These are phyloP conservation scores for Gymnopilus dilepis DNA, from an alignment of 768 basidiomycete genomes.

Conservation along the genomic window DNA sequence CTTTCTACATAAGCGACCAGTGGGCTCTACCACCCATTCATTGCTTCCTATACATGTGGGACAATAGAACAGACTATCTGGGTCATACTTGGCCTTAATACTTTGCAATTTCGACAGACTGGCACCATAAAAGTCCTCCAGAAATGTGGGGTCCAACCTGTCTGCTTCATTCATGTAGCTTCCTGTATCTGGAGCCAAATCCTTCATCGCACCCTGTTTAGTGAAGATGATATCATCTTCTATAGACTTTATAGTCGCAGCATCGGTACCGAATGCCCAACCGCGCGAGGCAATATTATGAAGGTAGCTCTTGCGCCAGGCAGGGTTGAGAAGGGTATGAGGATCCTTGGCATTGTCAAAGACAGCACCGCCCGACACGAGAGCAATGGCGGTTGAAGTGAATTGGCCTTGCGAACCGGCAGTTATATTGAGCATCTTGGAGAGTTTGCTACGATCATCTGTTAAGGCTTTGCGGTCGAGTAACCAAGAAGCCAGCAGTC, in stretches of 20 bases:
- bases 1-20: background rate
- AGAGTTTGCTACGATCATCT: too few relatives aligned
- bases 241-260: background rate
- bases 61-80: constrained; percentile 1
- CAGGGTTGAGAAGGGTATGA: background rate
- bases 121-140: constrained; percentile 7
- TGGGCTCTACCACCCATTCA: background rate
- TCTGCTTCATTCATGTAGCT: constrained; percentile 11
- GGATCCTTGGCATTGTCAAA: background rate
- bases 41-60: constrained; percentile 5
- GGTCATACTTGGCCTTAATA: constrained; percentile 9
- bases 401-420: too few relatives aligned
- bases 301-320: background rate
- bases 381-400: background rate
- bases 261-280: background rate
- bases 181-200: constrained; percentile 3
- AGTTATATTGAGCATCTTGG: too few relatives aligned
- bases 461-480: too few relatives aligned
- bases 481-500: too few relatives aligned
- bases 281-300: background rate
- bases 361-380: background rate
- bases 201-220: constrained; percentile 1
- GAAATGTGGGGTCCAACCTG: constrained; percentile 1
- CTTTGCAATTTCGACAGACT: background rate
- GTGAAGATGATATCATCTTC: background rate